Conservation (phyloP, 192 early-diverging fungal genomes). For the Allomyces arbusculus region DNA sequence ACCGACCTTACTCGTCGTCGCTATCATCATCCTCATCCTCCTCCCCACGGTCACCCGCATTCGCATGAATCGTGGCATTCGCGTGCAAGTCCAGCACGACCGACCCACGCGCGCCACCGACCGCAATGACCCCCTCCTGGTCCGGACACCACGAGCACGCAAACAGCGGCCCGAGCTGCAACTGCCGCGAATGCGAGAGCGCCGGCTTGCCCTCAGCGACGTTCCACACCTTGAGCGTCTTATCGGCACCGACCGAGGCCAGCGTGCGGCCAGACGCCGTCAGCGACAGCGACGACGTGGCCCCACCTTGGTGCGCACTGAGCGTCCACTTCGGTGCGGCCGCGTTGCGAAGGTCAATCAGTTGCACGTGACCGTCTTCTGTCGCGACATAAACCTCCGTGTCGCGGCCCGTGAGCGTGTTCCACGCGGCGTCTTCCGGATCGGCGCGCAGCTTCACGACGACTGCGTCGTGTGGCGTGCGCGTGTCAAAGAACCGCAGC, state of each 20-base stretch:
- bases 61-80: slow-evolving; percentile 9
- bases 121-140: not conserved
- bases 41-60: not conserved
- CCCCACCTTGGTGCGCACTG: slow-evolving; percentile 68
- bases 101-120: slow-evolving; percentile 14
- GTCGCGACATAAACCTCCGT: slow-evolving; percentile 48
- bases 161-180: slow-evolving; percentile 2
- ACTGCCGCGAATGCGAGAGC: slow-evolving; percentile 13
- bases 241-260: slow-evolving; percentile 23
- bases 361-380: slow-evolving; percentile 78
- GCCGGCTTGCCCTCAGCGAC: slow-evolving; percentile 61
- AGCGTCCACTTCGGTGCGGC: slow-evolving; percentile 57
- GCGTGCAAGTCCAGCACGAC: slow-evolving; percentile 10
- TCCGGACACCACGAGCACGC: slow-evolving; percentile 2
- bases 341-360: slow-evolving; percentile 57
- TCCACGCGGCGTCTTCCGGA: slow-evolving; percentile 48
- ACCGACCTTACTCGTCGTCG: slow-evolving; percentile 13
- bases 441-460: slow-evolving; percentile 88
- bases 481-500: slow-evolving; percentile 72
- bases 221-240: slow-evolving; percentile 85
- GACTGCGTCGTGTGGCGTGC: slow-evolving; percentile 65
- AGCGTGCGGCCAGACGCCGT: slow-evolving; percentile 49
- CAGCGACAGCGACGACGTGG: slow-evolving; percentile 73
- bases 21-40: slow-evolving; percentile 15
- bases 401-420: not conserved